Evolutionary conservation across 2,329 filamentous ascomycete species (phyloP), one percentile per base, ranked within the genome.

Genomic region (Dactylellina haptotyla): DNA sequence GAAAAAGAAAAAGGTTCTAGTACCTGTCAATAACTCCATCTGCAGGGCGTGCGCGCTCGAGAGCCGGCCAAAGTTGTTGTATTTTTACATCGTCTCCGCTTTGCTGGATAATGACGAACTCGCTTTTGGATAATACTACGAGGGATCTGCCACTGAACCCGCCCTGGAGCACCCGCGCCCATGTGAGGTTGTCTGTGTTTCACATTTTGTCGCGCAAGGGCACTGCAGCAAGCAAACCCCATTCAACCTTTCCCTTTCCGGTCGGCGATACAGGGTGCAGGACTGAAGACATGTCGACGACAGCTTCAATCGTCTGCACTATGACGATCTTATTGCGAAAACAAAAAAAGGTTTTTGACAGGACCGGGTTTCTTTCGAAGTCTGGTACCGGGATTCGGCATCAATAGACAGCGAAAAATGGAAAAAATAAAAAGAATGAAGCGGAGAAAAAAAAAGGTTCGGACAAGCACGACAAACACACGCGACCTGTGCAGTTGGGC

Each of bases 111-210:
- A 59, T 32, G 18, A 48, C 43, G 41, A 64, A 59, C 59, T 72
- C 67, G 53, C 67, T 61, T 72, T 65, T 61, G 67, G 67, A 65
- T 25, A 72, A 72, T 72, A 72, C 67, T 23, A 48, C 16, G 67
- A 72, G 59, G 46, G 59, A 72, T 72, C 67, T 65, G 59, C 59
- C 28, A 32, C 51, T 54, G 16, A 65, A 32, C 26, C 45, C 41
- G 53, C 43, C 67, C 51, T 64, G 37, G 67, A 57, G 58, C 51
- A 59, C 53, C 59, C 59, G 53, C 53, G 23, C 25, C 37, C 51
- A 59, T 59, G 67, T 64, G 53, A 57, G 30, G 62, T 65, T 56
- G 37, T 23, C 26, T 45, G 8, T 20, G 61, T 72, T 64, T 64
- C 59, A 58, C 39, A 65, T 54, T 28, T 39, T 43, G 32, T 25